Percentiles rank a stretch among this genome's conserved stretches.
Conservation (phyloP, 2,329 filamentous ascomycete species). For the Lachnellula subtilissima region DNA sequence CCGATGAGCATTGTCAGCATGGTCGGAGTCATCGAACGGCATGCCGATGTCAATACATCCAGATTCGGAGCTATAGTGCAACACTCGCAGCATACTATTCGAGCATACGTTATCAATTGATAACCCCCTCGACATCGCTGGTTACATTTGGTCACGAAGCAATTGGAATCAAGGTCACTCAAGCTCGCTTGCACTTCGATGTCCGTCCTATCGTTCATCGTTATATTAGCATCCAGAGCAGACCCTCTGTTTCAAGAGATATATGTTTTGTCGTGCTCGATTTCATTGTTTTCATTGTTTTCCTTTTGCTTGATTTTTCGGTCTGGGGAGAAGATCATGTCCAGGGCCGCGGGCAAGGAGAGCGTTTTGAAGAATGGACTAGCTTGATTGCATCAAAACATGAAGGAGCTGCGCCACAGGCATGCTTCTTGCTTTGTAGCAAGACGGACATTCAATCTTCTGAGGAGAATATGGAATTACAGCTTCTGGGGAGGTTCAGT, state of each 20-base stretch:
- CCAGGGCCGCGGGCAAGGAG: slow-evolving; percentile 20
- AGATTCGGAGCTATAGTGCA: slow-evolving; percentile 22
- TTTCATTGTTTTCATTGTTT: slow-evolving; percentile 24
- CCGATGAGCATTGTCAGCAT: slow-evolving; percentile 21
- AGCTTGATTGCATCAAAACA: slow-evolving; percentile 2
- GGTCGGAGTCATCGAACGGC: slow-evolving; percentile 32
- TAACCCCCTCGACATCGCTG: slow-evolving; percentile 17
- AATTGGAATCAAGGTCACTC: slow-evolving; percentile 25
- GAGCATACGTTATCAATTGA: slow-evolving; percentile 12
- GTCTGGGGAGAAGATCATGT: slow-evolving; percentile 22
- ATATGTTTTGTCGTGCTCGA: slow-evolving; percentile 20
- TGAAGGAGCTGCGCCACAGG: background rate
- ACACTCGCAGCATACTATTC: slow-evolving; percentile 12
- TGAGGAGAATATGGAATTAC: slow-evolving; percentile 21
- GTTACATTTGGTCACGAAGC: slow-evolving; percentile 23
- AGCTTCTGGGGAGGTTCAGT: slow-evolving; percentile 32
- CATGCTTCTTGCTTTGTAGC: slow-evolving; percentile 1
- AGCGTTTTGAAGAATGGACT: background rate
- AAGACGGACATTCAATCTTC: slow-evolving; percentile 9
- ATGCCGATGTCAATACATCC: slow-evolving; percentile 31
- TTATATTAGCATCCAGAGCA: slow-evolving; percentile 24
- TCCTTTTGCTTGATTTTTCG: slow-evolving; percentile 10
- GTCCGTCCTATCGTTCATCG: slow-evolving; percentile 14
- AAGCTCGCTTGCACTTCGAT: slow-evolving; percentile 27
- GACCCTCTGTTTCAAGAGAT: slow-evolving; percentile 25